These are phyloP conservation scores for Ogataea paraovalis DNA, from an alignment of 805 yeast species.

Conservation along the genomic window DNA sequence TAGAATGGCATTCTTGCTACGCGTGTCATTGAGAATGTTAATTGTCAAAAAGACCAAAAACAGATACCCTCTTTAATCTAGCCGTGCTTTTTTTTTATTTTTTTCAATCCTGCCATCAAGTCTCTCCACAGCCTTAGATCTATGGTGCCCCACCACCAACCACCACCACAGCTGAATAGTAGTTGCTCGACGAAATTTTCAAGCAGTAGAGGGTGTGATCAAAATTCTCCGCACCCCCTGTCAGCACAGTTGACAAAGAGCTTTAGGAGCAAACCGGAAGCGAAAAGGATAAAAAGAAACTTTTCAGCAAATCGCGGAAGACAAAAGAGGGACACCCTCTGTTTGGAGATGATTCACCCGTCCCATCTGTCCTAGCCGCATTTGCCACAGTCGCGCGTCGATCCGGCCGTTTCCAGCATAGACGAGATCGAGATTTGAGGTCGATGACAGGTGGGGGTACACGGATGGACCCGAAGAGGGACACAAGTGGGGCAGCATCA, in stretches of 20 bases:
- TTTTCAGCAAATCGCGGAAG: neutral
- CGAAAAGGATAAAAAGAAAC: neutral
- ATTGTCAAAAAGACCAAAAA: too few species aligned
- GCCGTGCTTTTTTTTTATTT: neutral
- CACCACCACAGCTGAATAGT: too few species aligned
- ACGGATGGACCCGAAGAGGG: neutral
- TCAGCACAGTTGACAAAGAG: neutral
- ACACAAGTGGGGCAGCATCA: neutral
- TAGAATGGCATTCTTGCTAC: too few species aligned
- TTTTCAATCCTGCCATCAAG: neutral
- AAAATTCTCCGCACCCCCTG: neutral
- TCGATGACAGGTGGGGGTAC: neutral
- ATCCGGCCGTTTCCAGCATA: neutral
- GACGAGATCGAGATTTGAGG: neutral
- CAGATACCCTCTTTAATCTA: neutral
- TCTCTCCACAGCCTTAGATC: constrained; percentile 1
- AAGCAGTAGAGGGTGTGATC: neutral
- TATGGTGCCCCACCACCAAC: neutral
- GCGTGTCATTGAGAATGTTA: too few species aligned
- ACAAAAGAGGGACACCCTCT: neutral
- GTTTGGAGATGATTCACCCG: neutral
- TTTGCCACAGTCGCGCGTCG: too few species aligned
- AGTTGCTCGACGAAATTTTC: neutral
- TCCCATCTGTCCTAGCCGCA: neutral
- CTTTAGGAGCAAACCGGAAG: neutral